Evolutionary conservation across 2,329 filamentous ascomycete genomes (phyloP).

Genomic region (Botrytis aclada): DNA sequence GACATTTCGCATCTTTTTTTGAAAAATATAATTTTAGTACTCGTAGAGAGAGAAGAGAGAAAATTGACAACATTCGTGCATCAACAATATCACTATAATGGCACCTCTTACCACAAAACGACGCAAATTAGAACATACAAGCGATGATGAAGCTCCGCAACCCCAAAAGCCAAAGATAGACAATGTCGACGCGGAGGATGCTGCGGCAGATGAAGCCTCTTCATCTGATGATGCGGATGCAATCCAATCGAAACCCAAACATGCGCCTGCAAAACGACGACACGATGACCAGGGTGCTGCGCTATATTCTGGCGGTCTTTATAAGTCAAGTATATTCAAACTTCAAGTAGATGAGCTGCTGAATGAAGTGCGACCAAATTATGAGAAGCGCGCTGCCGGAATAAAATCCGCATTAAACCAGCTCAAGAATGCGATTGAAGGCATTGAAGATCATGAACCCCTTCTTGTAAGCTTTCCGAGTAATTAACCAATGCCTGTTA

Average conservation of each 20-base stretch:
- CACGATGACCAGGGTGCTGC: constrained; percentile 36
- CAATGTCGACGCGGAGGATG: constrained; percentile 15
- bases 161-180: constrained; percentile 12
- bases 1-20: constrained; percentile 14
- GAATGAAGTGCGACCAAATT: constrained; percentile 53
- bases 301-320: constrained; percentile 45
- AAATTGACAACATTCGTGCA: not conserved
- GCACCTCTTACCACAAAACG: constrained; percentile 34
- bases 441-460: constrained; percentile 49
- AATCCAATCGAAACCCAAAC: constrained; percentile 16
- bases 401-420: constrained; percentile 53
- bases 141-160: not conserved
- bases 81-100: constrained; percentile 24
- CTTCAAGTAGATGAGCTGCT: constrained; percentile 64
- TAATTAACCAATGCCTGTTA: not conserved
- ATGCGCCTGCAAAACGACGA: constrained; percentile 24
- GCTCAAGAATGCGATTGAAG: constrained; percentile 56
- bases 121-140: constrained; percentile 37
- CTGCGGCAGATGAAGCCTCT: constrained; percentile 17
- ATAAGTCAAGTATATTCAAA: constrained; percentile 66
- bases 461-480: constrained; percentile 40
- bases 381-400: constrained; percentile 52
- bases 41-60: not conserved
- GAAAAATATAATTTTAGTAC: constrained; percentile 17
- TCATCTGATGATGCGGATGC: constrained; percentile 27